Evolutionary conservation across 441 rosid species (phyloP), one percentile per base, ranked within the genome.

Genomic region (Euphorbia schlechtendalii): DNA sequence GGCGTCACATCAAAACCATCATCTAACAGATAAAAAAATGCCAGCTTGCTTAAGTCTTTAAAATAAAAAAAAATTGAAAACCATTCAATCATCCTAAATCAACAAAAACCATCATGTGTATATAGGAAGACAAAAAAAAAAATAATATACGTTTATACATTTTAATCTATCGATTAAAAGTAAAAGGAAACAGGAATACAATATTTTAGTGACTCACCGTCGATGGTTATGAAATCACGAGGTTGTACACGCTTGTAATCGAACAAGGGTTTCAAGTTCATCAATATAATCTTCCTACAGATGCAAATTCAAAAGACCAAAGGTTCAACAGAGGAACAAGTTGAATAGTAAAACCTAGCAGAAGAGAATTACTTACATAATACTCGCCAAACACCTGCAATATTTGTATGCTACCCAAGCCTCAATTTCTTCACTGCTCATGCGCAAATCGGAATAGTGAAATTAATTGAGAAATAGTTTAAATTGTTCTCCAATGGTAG

Each of bases 241-340:
- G 92, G 98, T 81, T 88, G 96, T 65, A 93, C 96, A 22, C 95
- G 90, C 58, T 54, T 71, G 77, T 93, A 93, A 73, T 90, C 91
- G 74, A 93, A 93, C 71, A 93, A 77, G 32, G 96, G 88, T n/a
- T 55, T 90, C 97, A 36, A 93, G 74, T 57, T 93, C 97, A 27
- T 90, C 97, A 20, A 68, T 58, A 21, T 71, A 72, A n/a, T n/a
- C n/a, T n/a, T n/a, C n/a, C 53, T 87, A 89, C 17, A 69, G 83
- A 96, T 89, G 71, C 71, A 73, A 71, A 17, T 56, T 43, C 66
- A 68, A 46, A 40, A 38, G 59, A 30, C 15, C 45, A 59, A 21
- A 48, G 66, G 61, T 59, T 22, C 43, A 17, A 45, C 24, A 14
- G 13, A n/a, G n/a, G n/a, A n/a, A n/a, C n/a, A n/a, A n/a, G n/a